Base-by-base conservation (phyloP, 2,329 filamentous ascomycete genomes). In the Rhynchosporium agropyri region DNA sequence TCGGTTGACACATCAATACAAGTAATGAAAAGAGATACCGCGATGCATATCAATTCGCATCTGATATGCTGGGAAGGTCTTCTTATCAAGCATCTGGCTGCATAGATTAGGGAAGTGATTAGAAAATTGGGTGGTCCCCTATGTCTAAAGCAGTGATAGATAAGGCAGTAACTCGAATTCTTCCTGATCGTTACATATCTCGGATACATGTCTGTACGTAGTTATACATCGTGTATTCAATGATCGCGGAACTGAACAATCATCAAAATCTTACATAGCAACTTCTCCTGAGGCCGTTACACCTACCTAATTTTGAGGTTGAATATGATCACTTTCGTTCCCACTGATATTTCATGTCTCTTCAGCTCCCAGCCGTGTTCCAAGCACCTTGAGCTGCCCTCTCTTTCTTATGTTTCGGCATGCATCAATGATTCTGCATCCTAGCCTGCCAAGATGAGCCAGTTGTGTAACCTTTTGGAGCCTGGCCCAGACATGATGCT, bases 101-200 rank as follows among this genome's bases (percentile, higher is more conserved):
- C 13, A 9, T 1, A 42, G 51, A 29, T 4, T 36, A 29, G 51
- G 51, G 51, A 12, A 28, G n/a, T 42, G 51, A 54, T 54, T 54
- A 33, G 33, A 38, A 49, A 5, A 49, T 3, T 49, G 20, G 45
- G n/a, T 6, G 20, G 51, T 29, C 57, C 46, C 56, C 29, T 59
- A 45, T 46, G 48, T 57, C 62, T 26, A 42, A 28, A 55, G 58
- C 12, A 31, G 56, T 58, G 20, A 65, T 60, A 42, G 63, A 67
- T 67, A 59, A 61, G 63, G 42, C 65, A 60, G 54, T 26, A 15
- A 6, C 29, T 29, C 9, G 20, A 20, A 33, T 13, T 15, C 31
- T 53, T 20, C 13, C 42, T 33, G 62, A 48, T 29, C 9, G 20
- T 54, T 51, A 60, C 26, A 28, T 43, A 8, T n/a, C 45, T 43